phyloP scores from a whole-genome alignment of 2,329 filamentous ascomycete species.

The Alternaria sp. region DNA sequence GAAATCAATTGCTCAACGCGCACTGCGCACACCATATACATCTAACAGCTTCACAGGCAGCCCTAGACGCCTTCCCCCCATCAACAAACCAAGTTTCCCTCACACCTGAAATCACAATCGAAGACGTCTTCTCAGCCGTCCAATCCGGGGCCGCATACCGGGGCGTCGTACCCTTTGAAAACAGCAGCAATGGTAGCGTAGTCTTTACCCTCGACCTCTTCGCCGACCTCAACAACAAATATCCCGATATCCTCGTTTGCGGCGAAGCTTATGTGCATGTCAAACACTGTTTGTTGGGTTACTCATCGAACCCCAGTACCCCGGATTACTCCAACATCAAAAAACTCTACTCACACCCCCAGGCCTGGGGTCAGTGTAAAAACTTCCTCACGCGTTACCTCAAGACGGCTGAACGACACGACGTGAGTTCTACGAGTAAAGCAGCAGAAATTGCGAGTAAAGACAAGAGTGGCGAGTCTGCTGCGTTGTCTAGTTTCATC shows the following conservation, averaged over 20 bases:
- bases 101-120: conserved; percentile 57
- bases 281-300: conserved; percentile 83
- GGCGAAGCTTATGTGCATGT: conserved; percentile 88
- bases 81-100: conserved; percentile 37
- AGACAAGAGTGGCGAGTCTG: conserved; percentile 68
- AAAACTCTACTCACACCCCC: conserved; percentile 90
- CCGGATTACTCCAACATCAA: conserved; percentile 63
- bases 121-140: conserved; percentile 81
- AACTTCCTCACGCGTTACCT: conserved; percentile 75
- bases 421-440: conserved; percentile 84
- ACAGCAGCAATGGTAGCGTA: conserved; percentile 93
- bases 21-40: not conserved
- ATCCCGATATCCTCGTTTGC: conserved; percentile 76
- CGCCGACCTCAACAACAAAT: conserved; percentile 73
- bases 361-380: conserved; percentile 93
- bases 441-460: conserved; percentile 79
- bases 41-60: conserved; percentile 55
- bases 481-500: conserved; percentile 79
- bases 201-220: conserved; percentile 90
- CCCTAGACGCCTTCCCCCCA: conserved; percentile 61
- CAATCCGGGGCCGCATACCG: conserved; percentile 71
- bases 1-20: not conserved
- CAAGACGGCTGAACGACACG: conserved; percentile 78
- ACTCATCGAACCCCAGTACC: not conserved
- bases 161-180: conserved; percentile 94